Percentiles rank a stretch among this genome's conserved stretches.
Evolutionary conservation across 768 basidiomycete species (phyloP).

Genomic region (Exidia glandulosa): DNA sequence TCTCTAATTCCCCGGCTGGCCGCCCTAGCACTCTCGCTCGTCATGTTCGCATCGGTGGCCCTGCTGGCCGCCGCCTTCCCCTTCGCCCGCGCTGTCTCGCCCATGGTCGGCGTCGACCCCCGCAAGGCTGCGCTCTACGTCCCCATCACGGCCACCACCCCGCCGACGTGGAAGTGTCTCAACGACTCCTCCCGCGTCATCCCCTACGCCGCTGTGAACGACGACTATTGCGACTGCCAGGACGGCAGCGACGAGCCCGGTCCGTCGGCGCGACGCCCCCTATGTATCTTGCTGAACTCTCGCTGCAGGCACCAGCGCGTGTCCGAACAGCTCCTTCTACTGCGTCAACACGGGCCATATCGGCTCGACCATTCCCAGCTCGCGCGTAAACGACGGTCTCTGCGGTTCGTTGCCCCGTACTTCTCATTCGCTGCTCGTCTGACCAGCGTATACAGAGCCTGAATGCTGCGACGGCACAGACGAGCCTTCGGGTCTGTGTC

Average conservation of each 20-base stretch:
- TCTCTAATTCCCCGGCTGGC: background rate
- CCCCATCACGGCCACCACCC: slow-evolving; percentile 27
- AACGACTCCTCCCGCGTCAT: slow-evolving; percentile 65
- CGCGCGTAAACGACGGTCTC: slow-evolving; percentile 83
- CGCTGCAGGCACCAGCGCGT: slow-evolving; percentile 69
- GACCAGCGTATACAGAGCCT: slow-evolving; percentile 41
- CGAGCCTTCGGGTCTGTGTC: slow-evolving; percentile 71
- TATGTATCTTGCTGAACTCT: background rate
- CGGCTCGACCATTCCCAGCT: slow-evolving; percentile 64
- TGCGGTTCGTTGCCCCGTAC: slow-evolving; percentile 54
- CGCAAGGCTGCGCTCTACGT: slow-evolving; percentile 2
- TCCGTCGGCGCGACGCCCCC: slow-evolving; percentile 14
- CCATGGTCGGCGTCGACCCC: slow-evolving; percentile 5
- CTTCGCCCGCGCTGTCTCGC: background rate
- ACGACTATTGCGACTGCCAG: slow-evolving; percentile 88
- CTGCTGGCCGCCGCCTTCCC: slow-evolving; percentile 1
- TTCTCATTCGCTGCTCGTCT: slow-evolving; percentile 1
- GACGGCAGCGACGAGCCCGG: slow-evolving; percentile 97
- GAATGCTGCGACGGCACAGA: slow-evolving; percentile 97
- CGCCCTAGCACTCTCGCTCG: background rate
- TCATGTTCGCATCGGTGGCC: slow-evolving; percentile 1
- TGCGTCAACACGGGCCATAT: slow-evolving; percentile 85
- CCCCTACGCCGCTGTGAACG: slow-evolving; percentile 73
- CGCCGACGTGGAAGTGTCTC: slow-evolving; percentile 58
- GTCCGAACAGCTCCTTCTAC: slow-evolving; percentile 63